Base-by-base conservation (phyloP, 2,329 filamentous ascomycete species). In the Apiospora saccharicola region DNA sequence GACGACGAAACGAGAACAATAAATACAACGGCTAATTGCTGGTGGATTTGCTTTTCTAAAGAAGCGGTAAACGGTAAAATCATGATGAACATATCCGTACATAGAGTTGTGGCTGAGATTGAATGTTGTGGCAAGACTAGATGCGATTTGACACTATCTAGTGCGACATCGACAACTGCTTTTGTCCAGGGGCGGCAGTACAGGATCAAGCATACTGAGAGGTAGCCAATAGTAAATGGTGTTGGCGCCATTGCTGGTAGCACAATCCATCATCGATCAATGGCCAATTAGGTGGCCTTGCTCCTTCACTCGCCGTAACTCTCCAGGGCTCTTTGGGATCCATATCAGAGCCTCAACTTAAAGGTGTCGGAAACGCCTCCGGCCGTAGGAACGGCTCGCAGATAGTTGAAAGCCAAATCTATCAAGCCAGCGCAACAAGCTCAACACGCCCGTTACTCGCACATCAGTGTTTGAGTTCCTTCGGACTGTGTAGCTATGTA, bases 351-450 rank as follows among this genome's bases (percentile, higher is more conserved):
- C 19, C 49, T 10, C n/a, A 24, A 26, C n/a, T 24, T 22, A 24
- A n/a, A 26, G 14, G 49, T 26, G n/a, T 37, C 14, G 53, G 22
- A 61, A 34, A 26, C 51, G 26, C 26, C 26, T 30, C 14, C 26
- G 51, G 19, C 53, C 16, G 30, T 37, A 61, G 53, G 53, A 61
- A 61, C 30, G 53, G 53, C 53, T 61, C 53, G 53, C 53, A 37
- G 16, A 37, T 37, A 37, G 19, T 61, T n/a, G 16, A 37, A 61
- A 37, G 37, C 30, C 53, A 61, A 61, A 61, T 61, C 30, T 37
- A 30, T 37, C 19, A 37, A 61, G 53, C 16, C 30, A 13, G 53
- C n/a, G 19, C 16, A 61, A 37, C 53, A 37, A 22, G 53, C 53
- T 61, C 30, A 10, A 4, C 12, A 34, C 51, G 24, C 24, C 24